Percentiles rank a stretch among this genome's conserved stretches.
Conservation (phyloP, 2,329 filamentous ascomycete species). For the Monosporascus sp. region DNA sequence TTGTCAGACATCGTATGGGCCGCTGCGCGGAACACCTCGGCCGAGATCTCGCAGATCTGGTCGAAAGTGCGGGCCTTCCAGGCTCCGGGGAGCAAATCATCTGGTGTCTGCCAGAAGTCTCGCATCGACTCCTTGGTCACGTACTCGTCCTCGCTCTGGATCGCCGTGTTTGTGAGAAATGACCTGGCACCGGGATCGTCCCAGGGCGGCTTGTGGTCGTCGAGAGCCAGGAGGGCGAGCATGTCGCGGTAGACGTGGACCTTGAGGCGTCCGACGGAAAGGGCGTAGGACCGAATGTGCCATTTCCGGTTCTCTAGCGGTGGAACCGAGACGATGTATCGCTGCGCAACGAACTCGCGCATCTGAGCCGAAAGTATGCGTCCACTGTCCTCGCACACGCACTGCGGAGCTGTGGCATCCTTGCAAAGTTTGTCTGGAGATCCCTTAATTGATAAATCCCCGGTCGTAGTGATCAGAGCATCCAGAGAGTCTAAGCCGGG, state of each 20-base stretch:
- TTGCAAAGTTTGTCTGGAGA: background rate
- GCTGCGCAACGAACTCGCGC: constrained; percentile 32
- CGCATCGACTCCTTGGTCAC: constrained; percentile 27
- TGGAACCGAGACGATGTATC: constrained; percentile 28
- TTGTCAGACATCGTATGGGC: constrained; percentile 33
- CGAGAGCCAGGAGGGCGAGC: constrained; percentile 28
- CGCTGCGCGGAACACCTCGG: constrained; percentile 29
- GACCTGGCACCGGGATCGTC: constrained; percentile 26
- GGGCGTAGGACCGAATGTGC: constrained; percentile 31
- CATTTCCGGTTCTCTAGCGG: constrained; percentile 29
- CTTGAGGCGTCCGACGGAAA: constrained; percentile 29
- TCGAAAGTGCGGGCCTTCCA: constrained; percentile 30
- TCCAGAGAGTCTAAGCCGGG: constrained; percentile 26
- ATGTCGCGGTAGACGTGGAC: constrained; percentile 32
- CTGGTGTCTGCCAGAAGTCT: constrained; percentile 24
- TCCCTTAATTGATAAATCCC: constrained; percentile 6
- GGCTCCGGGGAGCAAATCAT: constrained; percentile 23
- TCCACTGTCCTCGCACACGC: constrained; percentile 25
- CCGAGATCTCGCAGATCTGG: constrained; percentile 28
- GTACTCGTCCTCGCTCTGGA: constrained; percentile 30
- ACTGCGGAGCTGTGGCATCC: constrained; percentile 8
- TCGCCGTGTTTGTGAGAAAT: constrained; percentile 31
- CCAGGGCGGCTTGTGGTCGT: constrained; percentile 33
- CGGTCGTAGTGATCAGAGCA: constrained; percentile 23
- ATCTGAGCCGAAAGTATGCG: constrained; percentile 32